Conservation (phyloP, 768 basidiomycete genomes). For the Exsudoporus frostii region DNA sequence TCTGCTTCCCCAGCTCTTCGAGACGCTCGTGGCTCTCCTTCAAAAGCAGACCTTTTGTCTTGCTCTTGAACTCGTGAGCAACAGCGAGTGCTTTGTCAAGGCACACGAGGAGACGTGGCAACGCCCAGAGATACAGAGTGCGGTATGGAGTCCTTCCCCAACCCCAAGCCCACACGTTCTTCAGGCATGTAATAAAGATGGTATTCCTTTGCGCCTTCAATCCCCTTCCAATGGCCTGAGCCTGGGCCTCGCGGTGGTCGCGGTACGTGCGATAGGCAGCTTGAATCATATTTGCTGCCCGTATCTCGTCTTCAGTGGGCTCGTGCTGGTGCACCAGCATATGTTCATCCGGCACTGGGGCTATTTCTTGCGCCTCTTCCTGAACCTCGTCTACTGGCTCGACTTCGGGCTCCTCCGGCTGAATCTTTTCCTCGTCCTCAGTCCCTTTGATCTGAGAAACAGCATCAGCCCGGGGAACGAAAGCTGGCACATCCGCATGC, state of each 20-base stretch:
- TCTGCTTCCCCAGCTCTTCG: conserved; percentile 31
- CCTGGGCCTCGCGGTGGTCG: background rate
- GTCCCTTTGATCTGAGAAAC: background rate
- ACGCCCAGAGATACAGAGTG: conserved; percentile 33
- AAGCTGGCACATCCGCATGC: conserved; percentile 12
- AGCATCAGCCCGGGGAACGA: conserved; percentile 9
- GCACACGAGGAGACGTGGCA: conserved; percentile 42
- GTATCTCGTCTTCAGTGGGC: conserved; percentile 26
- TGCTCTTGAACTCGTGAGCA: conserved; percentile 29
- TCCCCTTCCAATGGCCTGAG: conserved; percentile 12
- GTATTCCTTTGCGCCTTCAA: conserved; percentile 18
- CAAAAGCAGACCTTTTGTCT: conserved; percentile 30
- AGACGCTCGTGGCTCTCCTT: conserved; percentile 34
- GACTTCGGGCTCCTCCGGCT: background rate
- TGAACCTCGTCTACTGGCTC: conserved; percentile 9
- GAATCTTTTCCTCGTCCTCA: conserved; percentile 1
- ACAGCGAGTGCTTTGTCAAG: conserved; percentile 33
- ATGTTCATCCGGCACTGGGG: conserved; percentile 11
- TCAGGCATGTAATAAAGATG: conserved; percentile 30
- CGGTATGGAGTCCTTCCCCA: conserved; percentile 35
- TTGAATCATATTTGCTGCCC: conserved; percentile 25
- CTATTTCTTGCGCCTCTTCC: conserved; percentile 11
- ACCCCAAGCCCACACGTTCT: conserved; percentile 22
- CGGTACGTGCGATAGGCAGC: conserved; percentile 10
- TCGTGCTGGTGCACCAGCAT: conserved; percentile 15